Base-by-base conservation (phyloP, 768 basidiomycete species). In the Suillus brevipes region DNA sequence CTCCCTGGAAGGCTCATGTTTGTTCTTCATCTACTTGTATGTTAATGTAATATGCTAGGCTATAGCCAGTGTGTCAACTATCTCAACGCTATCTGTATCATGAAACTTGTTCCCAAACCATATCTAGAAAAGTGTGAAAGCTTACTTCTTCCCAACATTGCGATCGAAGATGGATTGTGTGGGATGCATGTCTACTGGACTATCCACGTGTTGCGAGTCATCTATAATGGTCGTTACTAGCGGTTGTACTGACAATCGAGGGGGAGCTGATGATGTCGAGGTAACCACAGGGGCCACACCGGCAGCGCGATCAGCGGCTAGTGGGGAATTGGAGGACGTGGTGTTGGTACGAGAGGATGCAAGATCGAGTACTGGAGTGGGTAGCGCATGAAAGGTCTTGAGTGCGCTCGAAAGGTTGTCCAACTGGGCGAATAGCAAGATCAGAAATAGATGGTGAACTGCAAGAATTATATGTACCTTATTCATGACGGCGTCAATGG, bases 401-500 rank as follows among this genome's bases (percentile, higher is more conserved):
- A 83, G 72, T 8, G 79, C 76, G 16, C 47, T 65, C 28, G 75
- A 78, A 53, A 76, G 72, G 10, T 73, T 69, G 37, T 74, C 75
- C 47, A 76, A 74, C 75, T 76, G 64, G 60, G 18, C 14, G 4
- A 58, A 23, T 9, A 65, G 8, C 6, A n/a, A n/a, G 25, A 45
- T 59, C 28, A 59, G 28, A 31, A 20, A 45, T 31, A 13, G 31
- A 16, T 4, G 20, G 36, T 5, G n/a, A 37, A 38, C 5, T 6
- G 25, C 14, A 2, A 38, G 23, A 63, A 18, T 56, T 23, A 63
- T 23, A 63, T 67, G 38, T 66, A 89, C 91, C 83, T 91, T 91
- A 73, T 73, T 73, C 91, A 93, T 92, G 38, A 94, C 89, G 37
- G 80, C 83, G 61, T 85, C 83, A 23, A 92, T 89, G 38, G 86